Evolutionary conservation across 1,284 basidiomycete genomes (phyloP).

Genomic region (Grifola frondosa): DNA sequence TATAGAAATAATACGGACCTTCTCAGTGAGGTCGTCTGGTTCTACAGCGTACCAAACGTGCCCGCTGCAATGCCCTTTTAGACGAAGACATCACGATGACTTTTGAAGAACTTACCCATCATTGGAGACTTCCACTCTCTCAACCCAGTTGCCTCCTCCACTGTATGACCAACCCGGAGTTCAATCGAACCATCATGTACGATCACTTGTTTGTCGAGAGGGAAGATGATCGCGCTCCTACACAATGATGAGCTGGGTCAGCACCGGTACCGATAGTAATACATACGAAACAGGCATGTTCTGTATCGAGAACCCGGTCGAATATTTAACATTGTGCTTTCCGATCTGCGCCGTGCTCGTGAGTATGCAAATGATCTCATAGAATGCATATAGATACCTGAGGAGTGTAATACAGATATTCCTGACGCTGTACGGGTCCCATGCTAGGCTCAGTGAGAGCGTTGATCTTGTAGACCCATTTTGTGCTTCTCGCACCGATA

Average conservation of each 20-base stretch:
- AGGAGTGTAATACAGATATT: conserved; percentile 52
- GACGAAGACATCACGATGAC: background rate
- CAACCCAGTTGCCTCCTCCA: conserved; percentile 56
- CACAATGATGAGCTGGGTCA: background rate
- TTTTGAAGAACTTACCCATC: conserved; percentile 40
- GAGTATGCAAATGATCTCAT: background rate
- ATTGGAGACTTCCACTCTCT: conserved; percentile 53
- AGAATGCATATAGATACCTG: conserved; percentile 31
- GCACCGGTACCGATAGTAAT: background rate
- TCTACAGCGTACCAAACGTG: conserved; percentile 51
- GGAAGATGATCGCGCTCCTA: conserved; percentile 52
- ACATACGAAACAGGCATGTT: conserved; percentile 59
- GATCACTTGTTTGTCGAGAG: conserved; percentile 45
- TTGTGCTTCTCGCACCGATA: conserved; percentile 57
- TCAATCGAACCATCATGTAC: conserved; percentile 49
- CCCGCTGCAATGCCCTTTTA: conserved; percentile 31
- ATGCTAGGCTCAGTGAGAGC: conserved; percentile 47
- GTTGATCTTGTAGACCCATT: conserved; percentile 58
- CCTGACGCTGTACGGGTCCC: conserved; percentile 53
- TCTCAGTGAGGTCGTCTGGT: conserved; percentile 48
- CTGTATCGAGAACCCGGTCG: conserved; percentile 53
- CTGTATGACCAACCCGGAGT: conserved; percentile 55
- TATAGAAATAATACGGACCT: conserved; percentile 29
- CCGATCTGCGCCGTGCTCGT: conserved; percentile 36
- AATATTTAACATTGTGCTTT: conserved; percentile 50